A percentile compares a stretch with the other conserved stretches of the same genome.
These are phyloP conservation scores for Collybia mongolica DNA, from an alignment of 768 basidiomycete species.

Conservation along the genomic window DNA sequence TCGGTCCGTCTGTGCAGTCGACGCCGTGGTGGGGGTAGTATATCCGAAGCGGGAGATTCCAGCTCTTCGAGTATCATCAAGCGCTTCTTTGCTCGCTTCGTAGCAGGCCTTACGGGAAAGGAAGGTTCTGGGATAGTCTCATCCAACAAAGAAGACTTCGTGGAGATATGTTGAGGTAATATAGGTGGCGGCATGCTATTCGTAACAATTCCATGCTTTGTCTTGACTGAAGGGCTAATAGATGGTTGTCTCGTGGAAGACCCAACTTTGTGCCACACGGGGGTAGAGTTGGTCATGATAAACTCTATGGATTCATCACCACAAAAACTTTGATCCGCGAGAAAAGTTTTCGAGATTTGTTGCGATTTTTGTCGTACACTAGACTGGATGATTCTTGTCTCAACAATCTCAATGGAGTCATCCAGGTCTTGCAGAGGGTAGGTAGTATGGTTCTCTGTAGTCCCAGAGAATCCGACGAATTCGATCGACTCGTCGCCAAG, in stretches of 20 bases:
- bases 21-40: slow-evolving; percentile 31
- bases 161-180: slow-evolving; percentile 14
- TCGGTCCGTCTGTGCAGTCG: slow-evolving; percentile 32
- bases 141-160: slow-evolving; percentile 10
- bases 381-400: neutral
- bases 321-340: neutral
- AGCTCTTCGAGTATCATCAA: slow-evolving; percentile 28
- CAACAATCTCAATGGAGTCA: slow-evolving; percentile 23
- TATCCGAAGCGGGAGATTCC: slow-evolving; percentile 26
- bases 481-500: slow-evolving; percentile 21
- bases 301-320: slow-evolving; percentile 16
- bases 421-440: slow-evolving; percentile 5
- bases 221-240: slow-evolving; percentile 13
- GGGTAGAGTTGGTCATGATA: slow-evolving; percentile 6
- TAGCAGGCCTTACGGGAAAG: slow-evolving; percentile 22
- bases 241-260: slow-evolving; percentile 11
- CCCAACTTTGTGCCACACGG: neutral
- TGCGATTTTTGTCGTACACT: neutral
- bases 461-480: slow-evolving; percentile 8
- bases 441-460: neutral
- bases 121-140: slow-evolving; percentile 23
- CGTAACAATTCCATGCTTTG: slow-evolving; percentile 2
- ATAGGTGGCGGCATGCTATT: slow-evolving; percentile 27
- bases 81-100: slow-evolving; percentile 18
- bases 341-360: slow-evolving; percentile 7